phyloP scores from a whole-genome alignment of 2,329 filamentous ascomycete genomes.

The Camptophora hylomeconis region DNA sequence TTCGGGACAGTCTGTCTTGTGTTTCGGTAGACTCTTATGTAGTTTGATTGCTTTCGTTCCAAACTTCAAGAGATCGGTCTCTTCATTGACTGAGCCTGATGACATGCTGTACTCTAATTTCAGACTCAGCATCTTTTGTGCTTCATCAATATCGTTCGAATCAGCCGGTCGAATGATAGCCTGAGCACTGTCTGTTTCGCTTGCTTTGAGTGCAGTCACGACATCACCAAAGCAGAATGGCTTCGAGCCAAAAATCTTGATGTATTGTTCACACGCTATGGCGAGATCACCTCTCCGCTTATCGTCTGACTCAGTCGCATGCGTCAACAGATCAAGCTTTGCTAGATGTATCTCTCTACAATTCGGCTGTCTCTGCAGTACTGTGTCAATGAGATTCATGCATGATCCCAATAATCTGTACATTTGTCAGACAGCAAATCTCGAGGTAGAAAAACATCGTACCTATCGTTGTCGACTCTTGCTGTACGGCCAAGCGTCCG shows the following conservation, averaged over 20 bases:
- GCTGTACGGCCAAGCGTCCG: too few relatives aligned
- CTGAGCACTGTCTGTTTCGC: slow-evolving; percentile 15
- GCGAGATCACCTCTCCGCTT: slow-evolving; percentile 23
- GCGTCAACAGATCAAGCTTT: slow-evolving; percentile 21
- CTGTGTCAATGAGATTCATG: too few relatives aligned
- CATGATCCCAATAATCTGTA: too few relatives aligned
- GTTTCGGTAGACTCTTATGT: slow-evolving; percentile 4
- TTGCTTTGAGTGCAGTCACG: slow-evolving; percentile 16
- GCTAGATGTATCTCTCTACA: slow-evolving; percentile 31
- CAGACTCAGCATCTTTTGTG: slow-evolving; percentile 8
- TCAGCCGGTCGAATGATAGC: too few relatives aligned
- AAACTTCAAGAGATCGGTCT: slow-evolving; percentile 7
- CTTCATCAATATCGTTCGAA: too few relatives aligned
- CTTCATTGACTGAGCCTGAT: not conserved
- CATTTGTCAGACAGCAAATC: too few relatives aligned
- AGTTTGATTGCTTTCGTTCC: slow-evolving; percentile 8
- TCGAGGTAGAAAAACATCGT: too few relatives aligned
- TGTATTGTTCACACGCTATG: slow-evolving; percentile 27
- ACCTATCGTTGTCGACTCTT: slow-evolving; percentile 9
- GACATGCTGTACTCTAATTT: slow-evolving; percentile 11
- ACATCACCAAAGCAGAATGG: slow-evolving; percentile 34
- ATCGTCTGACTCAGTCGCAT: slow-evolving; percentile 18
- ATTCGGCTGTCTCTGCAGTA: slow-evolving; percentile 22
- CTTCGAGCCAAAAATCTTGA: slow-evolving; percentile 28
- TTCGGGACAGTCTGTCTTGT: slow-evolving; percentile 8